phyloP scores from a whole-genome alignment of 805 yeast species.

The Cyberlindnera euphorbiae region DNA sequence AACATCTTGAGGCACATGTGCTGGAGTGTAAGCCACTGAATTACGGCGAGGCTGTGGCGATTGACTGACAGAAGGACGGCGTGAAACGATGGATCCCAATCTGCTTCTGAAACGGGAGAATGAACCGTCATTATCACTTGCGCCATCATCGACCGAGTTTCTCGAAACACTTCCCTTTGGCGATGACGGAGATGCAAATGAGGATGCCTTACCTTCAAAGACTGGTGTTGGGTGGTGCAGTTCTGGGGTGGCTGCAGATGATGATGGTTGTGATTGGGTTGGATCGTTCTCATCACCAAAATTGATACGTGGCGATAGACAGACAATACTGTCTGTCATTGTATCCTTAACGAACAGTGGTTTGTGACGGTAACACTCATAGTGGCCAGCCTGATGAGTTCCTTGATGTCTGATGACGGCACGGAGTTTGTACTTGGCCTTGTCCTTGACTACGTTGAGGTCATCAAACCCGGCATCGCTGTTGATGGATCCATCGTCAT shows the following conservation, averaged over 20 bases:
- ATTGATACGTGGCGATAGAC: constrained; percentile 27
- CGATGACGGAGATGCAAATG: constrained; percentile 3
- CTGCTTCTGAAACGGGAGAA: constrained; percentile 22
- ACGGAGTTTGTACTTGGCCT: constrained; percentile 50
- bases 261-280: constrained; percentile 2
- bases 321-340: constrained; percentile 23
- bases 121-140: constrained; percentile 13
- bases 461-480: constrained; percentile 25
- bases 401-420: constrained; percentile 86
- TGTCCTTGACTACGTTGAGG: constrained; percentile 24
- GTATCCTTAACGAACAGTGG: constrained; percentile 43
- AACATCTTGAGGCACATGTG: constrained; percentile 2
- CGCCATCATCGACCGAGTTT: constrained; percentile 14
- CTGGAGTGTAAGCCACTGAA: constrained; percentile 4
- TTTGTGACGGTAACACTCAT: constrained; percentile 80
- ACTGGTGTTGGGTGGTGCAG: not conserved
- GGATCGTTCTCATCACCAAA: constrained; percentile 14
- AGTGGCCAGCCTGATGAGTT: constrained; percentile 84
- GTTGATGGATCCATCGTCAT: constrained; percentile 14
- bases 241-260: too few relatives aligned
- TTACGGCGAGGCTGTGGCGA: constrained; percentile 16
- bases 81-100: constrained; percentile 22
- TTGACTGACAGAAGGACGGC: constrained; percentile 17
- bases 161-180: constrained; percentile 17
- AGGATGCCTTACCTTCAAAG: not conserved